Conservation (phyloP, 495 filamentous ascomycete species). For the Opeltia flavorubescens region DNA sequence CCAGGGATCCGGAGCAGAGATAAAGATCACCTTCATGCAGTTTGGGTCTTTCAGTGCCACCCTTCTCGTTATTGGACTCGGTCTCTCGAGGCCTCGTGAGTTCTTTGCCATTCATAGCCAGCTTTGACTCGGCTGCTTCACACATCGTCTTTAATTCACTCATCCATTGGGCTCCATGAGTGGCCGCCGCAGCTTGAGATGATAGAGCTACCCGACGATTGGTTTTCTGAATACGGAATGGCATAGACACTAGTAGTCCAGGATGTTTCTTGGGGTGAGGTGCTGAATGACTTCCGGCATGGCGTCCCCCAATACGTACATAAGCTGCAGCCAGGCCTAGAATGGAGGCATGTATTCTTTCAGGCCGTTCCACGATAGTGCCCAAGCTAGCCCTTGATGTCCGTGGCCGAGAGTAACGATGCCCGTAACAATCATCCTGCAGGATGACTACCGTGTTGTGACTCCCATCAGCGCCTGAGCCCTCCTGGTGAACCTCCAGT, state of each 20-base stretch:
- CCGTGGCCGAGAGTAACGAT: constrained; percentile 73
- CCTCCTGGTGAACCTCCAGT: constrained; percentile 41
- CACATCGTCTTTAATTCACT: constrained; percentile 78
- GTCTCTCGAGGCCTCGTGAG: constrained; percentile 44
- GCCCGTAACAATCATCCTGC: constrained; percentile 88
- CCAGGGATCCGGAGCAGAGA: constrained; percentile 66
- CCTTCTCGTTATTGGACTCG: constrained; percentile 18
- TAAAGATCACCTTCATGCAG: constrained; percentile 82
- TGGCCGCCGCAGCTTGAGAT: constrained; percentile 59
- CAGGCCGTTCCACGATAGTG: constrained; percentile 81
- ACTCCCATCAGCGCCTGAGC: constrained; percentile 24
- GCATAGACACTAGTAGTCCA: constrained; percentile 40
- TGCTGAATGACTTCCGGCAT: constrained; percentile 54
- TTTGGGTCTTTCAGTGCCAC: constrained; percentile 28
- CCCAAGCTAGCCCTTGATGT: constrained; percentile 47
- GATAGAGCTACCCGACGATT: constrained; percentile 45
- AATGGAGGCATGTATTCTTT: constrained; percentile 74
- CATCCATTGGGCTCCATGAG: constrained; percentile 85
- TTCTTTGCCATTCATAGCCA: constrained; percentile 63
- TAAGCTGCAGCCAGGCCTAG: constrained; percentile 79
- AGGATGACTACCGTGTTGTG: constrained; percentile 68
- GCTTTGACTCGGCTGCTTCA: constrained; percentile 54
- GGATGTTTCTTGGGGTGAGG: constrained; percentile 42
- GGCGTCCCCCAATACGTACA: constrained; percentile 67
- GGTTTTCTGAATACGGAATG: constrained; percentile 72